Percentiles rank a stretch among this genome's conserved stretches.
These are phyloP conservation scores for Zygosaccharomyces pseudobailii DNA, from an alignment of 1,139 yeast genomes.

Conservation along the genomic window DNA sequence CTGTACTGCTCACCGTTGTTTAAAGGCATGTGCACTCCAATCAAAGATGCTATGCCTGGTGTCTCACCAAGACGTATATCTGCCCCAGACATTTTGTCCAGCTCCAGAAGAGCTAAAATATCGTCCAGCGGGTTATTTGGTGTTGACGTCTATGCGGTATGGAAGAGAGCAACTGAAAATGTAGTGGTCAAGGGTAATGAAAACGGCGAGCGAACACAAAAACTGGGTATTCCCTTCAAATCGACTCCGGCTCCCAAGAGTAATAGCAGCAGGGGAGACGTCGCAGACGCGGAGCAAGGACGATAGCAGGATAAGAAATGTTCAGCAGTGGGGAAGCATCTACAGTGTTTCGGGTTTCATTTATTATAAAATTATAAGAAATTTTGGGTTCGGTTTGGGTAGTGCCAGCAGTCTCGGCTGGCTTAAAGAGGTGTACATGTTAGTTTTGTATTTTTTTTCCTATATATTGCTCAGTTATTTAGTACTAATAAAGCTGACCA, in stretches of 20 bases:
- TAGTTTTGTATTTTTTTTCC: conserved; percentile 3
- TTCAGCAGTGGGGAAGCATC: not conserved
- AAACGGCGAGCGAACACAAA: conserved; percentile 1
- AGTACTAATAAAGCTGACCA: not conserved
- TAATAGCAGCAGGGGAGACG: conserved; percentile 2
- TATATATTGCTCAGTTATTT: not conserved
- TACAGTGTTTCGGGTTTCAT: conserved; percentile 4
- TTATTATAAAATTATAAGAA: not conserved
- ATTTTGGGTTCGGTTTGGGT: conserved; percentile 3
- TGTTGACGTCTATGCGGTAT: conserved; percentile 53
- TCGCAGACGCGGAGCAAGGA: conserved; percentile 1
- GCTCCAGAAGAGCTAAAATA: conserved; percentile 21
- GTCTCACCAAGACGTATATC: conserved; percentile 20
- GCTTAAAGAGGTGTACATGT: conserved; percentile 2
- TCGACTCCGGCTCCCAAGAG: conserved; percentile 3
- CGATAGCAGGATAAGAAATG: not conserved
- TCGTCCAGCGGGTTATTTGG: conserved; percentile 45
- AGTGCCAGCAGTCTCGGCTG: conserved; percentile 1
- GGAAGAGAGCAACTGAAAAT: conserved; percentile 46
- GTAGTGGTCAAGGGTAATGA: not conserved
- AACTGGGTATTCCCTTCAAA: conserved; percentile 10
- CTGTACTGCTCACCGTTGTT: conserved; percentile 32
- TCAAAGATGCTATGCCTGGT: conserved; percentile 16
- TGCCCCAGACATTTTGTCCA: conserved; percentile 9
- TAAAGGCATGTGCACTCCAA: conserved; percentile 25